Evolutionary conservation across 2,329 filamentous ascomycete genomes (phyloP), one percentile per base, ranked within the genome.

Genomic region (Botryotinia globosa): DNA sequence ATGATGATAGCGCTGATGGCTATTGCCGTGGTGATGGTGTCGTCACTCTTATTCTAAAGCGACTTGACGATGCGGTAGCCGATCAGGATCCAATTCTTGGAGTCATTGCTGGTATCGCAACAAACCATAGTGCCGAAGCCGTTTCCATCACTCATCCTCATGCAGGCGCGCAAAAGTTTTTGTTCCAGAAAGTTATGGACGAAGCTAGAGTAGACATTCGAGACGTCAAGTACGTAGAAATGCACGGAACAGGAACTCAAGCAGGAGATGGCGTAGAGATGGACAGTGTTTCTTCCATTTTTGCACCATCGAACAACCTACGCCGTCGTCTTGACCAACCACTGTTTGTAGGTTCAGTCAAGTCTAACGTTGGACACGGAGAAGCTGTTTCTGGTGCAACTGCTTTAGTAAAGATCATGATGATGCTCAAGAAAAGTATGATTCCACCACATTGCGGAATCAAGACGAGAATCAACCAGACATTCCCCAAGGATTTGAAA

Each of bases 41-140:
- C 37, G 87, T 84, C 0, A 83, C 87, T 22, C 80, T 91, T 1
- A 77, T 91, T 7, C 77, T 92, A 59, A 91, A 91, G 44, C 58
- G 73, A 20, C 73, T 74, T 58, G 73, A 74, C 20, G 73, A 74
- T 65, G 73, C 73, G 14, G 75, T 91, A 9, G 81, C 82, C 20
- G 86, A 88, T 75, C 86, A 87, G 29, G 88, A 91, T 77, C 85
- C 85, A 0, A 87, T 89, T 71, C 83, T 86, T 9, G 85, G 84
- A 12, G 83, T 89, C 44, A 86, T 90, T 71, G 83, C 86, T 20
- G 74, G 69, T 37, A 69, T 69, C 6, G 56, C 58, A 25, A 82
- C 86, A 54, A 89, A 89, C 73, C 85, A 87, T 14, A 62, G 59
- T 42, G 59, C 59, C 3, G 59, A 62, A 62, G 59, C 59, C 25